A percentile compares a stretch with the other conserved stretches of the same genome.
These are phyloP conservation scores for Usnea hakonensis DNA, from an alignment of 495 filamentous ascomycete species.

Conservation along the genomic window DNA sequence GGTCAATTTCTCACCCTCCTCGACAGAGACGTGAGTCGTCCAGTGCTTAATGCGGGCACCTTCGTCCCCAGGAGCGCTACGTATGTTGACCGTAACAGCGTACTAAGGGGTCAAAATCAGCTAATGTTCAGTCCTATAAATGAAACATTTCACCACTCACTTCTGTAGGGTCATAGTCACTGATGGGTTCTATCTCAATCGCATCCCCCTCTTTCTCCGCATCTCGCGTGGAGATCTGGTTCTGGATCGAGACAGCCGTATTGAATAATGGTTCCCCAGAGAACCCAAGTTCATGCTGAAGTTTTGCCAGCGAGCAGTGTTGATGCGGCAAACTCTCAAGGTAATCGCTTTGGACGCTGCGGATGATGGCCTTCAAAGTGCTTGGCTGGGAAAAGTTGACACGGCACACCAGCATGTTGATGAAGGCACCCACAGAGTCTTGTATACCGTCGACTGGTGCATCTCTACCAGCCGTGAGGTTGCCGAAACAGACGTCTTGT, in stretches of 20 bases:
- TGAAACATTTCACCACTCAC: not conserved
- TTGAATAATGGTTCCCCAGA: conserved; percentile 48
- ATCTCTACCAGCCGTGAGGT: conserved; percentile 46
- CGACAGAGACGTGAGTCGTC: conserved; percentile 39
- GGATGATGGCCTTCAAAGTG: conserved; percentile 36
- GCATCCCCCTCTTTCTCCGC: conserved; percentile 32
- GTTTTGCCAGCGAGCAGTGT: conserved; percentile 45
- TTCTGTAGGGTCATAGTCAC: conserved; percentile 43
- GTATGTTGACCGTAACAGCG: conserved; percentile 42
- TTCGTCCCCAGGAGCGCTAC: conserved; percentile 36
- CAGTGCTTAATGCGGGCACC: conserved; percentile 44
- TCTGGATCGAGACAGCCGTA: conserved; percentile 50
- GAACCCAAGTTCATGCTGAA: conserved; percentile 48
- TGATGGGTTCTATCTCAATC: conserved; percentile 31
- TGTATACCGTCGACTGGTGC: conserved; percentile 38
- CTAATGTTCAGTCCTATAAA: not conserved
- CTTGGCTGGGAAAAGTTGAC: conserved; percentile 27
- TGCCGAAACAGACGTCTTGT: conserved; percentile 48
- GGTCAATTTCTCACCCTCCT: conserved; percentile 29
- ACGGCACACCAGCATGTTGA: conserved; percentile 48
- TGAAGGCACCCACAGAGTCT: conserved; percentile 44
- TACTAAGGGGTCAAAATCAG: conserved; percentile 19
- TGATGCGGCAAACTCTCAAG: conserved; percentile 43
- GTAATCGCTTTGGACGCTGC: conserved; percentile 42
- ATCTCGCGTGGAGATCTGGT: conserved; percentile 26